A percentile compares a stretch with the other conserved stretches of the same genome.
phyloP scores from a whole-genome alignment of 2,329 filamentous ascomycete genomes.

The Venturia aucupariae region DNA sequence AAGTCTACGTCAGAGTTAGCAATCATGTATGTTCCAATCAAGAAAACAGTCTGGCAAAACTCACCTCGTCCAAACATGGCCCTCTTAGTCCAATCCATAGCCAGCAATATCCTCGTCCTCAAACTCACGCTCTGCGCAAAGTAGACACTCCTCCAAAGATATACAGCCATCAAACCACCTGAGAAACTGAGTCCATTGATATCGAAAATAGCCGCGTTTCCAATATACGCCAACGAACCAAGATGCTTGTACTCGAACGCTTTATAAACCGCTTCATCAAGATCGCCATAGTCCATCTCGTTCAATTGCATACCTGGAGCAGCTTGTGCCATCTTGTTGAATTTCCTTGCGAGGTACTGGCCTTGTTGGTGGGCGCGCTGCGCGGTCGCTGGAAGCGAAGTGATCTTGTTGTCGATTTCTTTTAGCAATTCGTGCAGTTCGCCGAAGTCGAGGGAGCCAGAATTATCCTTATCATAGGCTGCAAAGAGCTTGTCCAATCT shows the following conservation, averaged over 20 bases:
- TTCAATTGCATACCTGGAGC: slow-evolving; percentile 69
- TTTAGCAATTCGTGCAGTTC: slow-evolving; percentile 80
- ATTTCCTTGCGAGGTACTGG: slow-evolving; percentile 81
- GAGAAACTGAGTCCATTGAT: slow-evolving; percentile 67
- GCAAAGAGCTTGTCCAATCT: slow-evolving; percentile 86
- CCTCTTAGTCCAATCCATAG: slow-evolving; percentile 99
- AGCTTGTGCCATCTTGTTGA: slow-evolving; percentile 79
- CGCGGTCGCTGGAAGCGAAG: slow-evolving; percentile 86
- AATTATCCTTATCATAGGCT: slow-evolving; percentile 87
- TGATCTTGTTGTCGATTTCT: slow-evolving; percentile 92
- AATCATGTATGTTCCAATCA: slow-evolving; percentile 8
- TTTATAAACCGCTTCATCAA: slow-evolving; percentile 87
- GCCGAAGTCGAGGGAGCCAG: slow-evolving; percentile 85
- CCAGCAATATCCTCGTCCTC: slow-evolving; percentile 75
- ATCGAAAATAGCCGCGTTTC: slow-evolving; percentile 94
- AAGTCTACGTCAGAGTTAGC: slow-evolving; percentile 19
- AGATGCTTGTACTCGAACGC: slow-evolving; percentile 92
- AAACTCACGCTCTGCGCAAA: slow-evolving; percentile 96
- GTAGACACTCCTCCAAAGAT: slow-evolving; percentile 92
- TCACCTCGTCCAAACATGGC: slow-evolving; percentile 90
- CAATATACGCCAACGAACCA: slow-evolving; percentile 86
- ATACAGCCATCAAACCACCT: slow-evolving; percentile 85
- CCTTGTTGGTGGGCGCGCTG: slow-evolving; percentile 96
- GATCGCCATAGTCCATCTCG: slow-evolving; percentile 74
- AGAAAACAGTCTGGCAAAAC: slow-evolving; percentile 22